Percentiles rank a stretch among this genome's conserved stretches.
These are phyloP conservation scores for Chondrus crispus DNA, from an alignment of 23 red algal genomes.

Conservation along the genomic window DNA sequence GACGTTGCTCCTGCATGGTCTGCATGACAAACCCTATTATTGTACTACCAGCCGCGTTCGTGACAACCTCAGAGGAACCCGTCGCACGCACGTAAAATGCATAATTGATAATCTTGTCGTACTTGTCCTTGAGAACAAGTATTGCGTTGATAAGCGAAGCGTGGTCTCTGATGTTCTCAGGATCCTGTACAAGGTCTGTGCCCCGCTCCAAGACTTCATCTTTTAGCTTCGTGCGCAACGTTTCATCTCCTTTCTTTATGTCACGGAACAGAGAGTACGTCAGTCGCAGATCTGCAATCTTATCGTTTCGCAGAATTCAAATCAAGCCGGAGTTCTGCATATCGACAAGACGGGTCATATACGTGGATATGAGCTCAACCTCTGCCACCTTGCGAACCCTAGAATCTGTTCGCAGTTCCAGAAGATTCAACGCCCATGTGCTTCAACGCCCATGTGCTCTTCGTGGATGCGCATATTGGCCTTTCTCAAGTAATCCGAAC, in stretches of 20 bases:
- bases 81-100: not conserved
- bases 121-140: constrained; percentile 64
- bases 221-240: constrained; percentile 60
- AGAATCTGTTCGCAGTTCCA: constrained; percentile 33
- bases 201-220: constrained; percentile 61
- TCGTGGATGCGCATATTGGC: constrained; percentile 61
- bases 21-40: too few species aligned
- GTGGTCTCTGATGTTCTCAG: constrained; percentile 44
- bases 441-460: constrained; percentile 57
- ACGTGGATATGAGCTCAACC: constrained; percentile 71
- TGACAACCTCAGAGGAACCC: not conserved
- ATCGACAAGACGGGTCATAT: constrained; percentile 78
- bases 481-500: constrained; percentile 80
- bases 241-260: constrained; percentile 63
- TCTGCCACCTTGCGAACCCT: constrained; percentile 69
- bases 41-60: not conserved
- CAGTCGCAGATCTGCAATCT: constrained; percentile 52
- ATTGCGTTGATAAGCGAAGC: constrained; percentile 58
- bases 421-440: too few species aligned
- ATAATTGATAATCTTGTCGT: constrained; percentile 49
- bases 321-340: constrained; percentile 80
- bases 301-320: constrained; percentile 87
- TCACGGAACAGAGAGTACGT: constrained; percentile 78
- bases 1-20: too few species aligned
- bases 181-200: constrained; percentile 56